Percentiles rank a stretch among this genome's conserved stretches.
Conservation (phyloP, 2,329 filamentous ascomycete species). For the Colletotrichum sp. region DNA sequence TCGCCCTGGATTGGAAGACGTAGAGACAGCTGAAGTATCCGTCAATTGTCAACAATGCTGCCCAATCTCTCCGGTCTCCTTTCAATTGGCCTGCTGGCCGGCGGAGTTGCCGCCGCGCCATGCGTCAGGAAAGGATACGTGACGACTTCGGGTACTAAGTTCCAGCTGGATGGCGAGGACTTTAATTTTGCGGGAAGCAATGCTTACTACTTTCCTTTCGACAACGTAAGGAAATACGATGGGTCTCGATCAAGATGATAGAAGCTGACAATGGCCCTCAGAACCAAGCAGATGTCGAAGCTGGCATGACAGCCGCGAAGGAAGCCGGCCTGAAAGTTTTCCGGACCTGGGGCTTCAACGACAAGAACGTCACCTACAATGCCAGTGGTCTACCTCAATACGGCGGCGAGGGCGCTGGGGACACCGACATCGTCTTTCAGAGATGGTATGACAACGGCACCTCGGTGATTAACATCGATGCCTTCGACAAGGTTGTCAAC, state of each 20-base stretch:
- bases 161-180: conserved; percentile 57
- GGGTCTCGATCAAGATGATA: neutral
- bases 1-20: neutral
- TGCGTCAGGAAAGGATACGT: conserved; percentile 46
- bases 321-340: conserved; percentile 56
- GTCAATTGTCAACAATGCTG: neutral
- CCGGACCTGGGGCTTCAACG: conserved; percentile 64
- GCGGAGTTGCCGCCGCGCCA: conserved; percentile 9
- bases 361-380: conserved; percentile 55
- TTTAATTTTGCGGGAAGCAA: conserved; percentile 64
- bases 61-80: conserved; percentile 14
- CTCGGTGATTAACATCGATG: conserved; percentile 43
- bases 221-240: conserved; percentile 41
- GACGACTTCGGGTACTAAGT: conserved; percentile 52
- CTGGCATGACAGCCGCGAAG: conserved; percentile 49
- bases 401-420: conserved; percentile 51
- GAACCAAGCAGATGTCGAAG: conserved; percentile 52
- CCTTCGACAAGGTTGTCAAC: conserved; percentile 55
- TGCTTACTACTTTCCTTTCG: conserved; percentile 62
- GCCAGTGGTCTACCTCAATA: conserved; percentile 54
- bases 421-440: conserved; percentile 51
- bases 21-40: neutral
- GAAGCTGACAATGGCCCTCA: conserved; percentile 23
- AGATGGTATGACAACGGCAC: conserved; percentile 48
- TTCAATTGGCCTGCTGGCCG: conserved; percentile 17